Percentiles rank a stretch among this genome's conserved stretches.
Conservation (phyloP, 2,329 filamentous ascomycete genomes). For the Fusarium nurragi region DNA sequence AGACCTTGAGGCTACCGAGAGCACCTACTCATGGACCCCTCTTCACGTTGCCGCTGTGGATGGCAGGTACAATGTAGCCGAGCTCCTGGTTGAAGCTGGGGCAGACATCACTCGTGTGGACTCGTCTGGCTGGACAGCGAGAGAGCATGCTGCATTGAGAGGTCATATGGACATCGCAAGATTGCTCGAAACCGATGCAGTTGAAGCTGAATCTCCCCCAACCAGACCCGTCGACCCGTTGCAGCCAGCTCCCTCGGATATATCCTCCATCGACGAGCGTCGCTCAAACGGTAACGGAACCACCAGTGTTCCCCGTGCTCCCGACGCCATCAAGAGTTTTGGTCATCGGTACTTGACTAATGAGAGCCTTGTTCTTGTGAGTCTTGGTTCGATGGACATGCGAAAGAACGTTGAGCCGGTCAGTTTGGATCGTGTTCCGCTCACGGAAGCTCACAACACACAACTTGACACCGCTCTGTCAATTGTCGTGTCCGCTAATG, state of each 20-base stretch:
- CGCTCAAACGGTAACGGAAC: conserved; percentile 63
- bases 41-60: conserved; percentile 93
- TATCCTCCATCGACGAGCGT: conserved; percentile 69
- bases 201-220: conserved; percentile 44
- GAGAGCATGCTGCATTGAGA: conserved; percentile 89
- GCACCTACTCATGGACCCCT: conserved; percentile 93
- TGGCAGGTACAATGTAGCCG: conserved; percentile 78
- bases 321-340: conserved; percentile 91
- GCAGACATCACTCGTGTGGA: conserved; percentile 80
- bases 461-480: conserved; percentile 95
- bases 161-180: conserved; percentile 86
- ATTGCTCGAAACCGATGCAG: conserved; percentile 66
- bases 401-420: conserved; percentile 84
- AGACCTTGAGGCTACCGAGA: conserved; percentile 80
- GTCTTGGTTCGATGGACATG: conserved; percentile 93
- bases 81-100: conserved; percentile 80
- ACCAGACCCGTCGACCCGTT: conserved; percentile 35
- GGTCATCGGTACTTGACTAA: conserved; percentile 94
- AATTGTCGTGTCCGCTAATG: conserved; percentile 85
- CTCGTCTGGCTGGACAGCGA: conserved; percentile 91
- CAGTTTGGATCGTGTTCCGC: conserved; percentile 85
- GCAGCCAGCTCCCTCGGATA: conserved; percentile 50
- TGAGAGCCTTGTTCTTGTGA: conserved; percentile 90
- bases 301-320: conserved; percentile 59
- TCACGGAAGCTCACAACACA: conserved; percentile 88